These are phyloP conservation scores for Penicillium psychrosexuale DNA, from an alignment of 2,329 filamentous ascomycete genomes.

Conservation along the genomic window DNA sequence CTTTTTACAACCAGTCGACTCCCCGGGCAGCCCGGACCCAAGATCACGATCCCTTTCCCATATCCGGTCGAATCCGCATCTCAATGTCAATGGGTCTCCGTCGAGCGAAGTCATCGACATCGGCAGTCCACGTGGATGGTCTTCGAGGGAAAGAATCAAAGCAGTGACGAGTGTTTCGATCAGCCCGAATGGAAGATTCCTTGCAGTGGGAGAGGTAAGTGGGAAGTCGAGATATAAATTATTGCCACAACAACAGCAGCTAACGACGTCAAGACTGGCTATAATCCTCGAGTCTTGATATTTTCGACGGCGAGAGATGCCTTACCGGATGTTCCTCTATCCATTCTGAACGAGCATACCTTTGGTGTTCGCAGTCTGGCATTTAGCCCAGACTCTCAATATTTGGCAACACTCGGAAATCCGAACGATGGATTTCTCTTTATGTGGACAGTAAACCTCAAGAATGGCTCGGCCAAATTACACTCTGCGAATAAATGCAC, in stretches of 20 bases:
- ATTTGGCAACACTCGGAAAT: slow-evolving; percentile 81
- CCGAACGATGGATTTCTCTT: slow-evolving; percentile 93
- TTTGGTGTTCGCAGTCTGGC: slow-evolving; percentile 85
- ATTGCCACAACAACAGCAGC: slow-evolving; percentile 7
- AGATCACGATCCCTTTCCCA: slow-evolving; percentile 58
- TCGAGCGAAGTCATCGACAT: slow-evolving; percentile 57
- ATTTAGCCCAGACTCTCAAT: slow-evolving; percentile 83
- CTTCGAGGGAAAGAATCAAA: slow-evolving; percentile 88
- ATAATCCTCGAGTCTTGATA: slow-evolving; percentile 84
- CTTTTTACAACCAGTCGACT: slow-evolving; percentile 55
- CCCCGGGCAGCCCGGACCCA: slow-evolving; percentile 55
- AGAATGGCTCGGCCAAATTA: slow-evolving; percentile 73
- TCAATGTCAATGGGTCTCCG: slow-evolving; percentile 47
- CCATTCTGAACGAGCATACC: slow-evolving; percentile 82
- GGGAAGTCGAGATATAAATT: background rate
- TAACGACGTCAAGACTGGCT: slow-evolving; percentile 65
- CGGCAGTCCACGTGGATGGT: slow-evolving; percentile 68
- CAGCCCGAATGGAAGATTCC: slow-evolving; percentile 78
- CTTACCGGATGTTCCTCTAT: slow-evolving; percentile 76
- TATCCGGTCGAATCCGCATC: slow-evolving; percentile 49
- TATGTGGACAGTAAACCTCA: slow-evolving; percentile 82
- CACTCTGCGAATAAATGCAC: slow-evolving; percentile 91
- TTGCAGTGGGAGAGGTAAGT: slow-evolving; percentile 81
- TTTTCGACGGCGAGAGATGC: slow-evolving; percentile 76
- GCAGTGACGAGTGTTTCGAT: slow-evolving; percentile 87